Conservation (phyloP, 805 yeast species). For the Candida manassasensis region DNA sequence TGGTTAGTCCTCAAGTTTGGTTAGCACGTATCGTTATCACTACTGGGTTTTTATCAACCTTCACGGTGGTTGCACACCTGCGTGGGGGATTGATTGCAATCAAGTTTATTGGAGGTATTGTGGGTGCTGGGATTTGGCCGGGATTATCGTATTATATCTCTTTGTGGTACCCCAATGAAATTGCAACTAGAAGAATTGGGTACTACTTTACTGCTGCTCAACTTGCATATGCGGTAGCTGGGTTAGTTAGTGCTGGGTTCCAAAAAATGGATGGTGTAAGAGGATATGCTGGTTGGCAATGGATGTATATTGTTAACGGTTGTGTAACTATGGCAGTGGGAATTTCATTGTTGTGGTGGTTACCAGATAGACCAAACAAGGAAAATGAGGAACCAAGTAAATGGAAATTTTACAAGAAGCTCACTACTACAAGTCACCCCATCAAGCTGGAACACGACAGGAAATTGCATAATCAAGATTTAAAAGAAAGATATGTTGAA, state of each 20-base stretch:
- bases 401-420: slow-evolving; percentile 13
- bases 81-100: slow-evolving; percentile 62
- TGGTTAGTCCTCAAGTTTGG: slow-evolving; percentile 80
- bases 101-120: slow-evolving; percentile 66
- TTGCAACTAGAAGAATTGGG: slow-evolving; percentile 74
- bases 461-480: slow-evolving; percentile 53
- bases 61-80: slow-evolving; percentile 58
- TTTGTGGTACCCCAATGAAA: slow-evolving; percentile 76
- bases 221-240: slow-evolving; percentile 77
- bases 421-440: slow-evolving; percentile 22
- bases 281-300: slow-evolving; percentile 78
- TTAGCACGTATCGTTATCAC: slow-evolving; percentile 67
- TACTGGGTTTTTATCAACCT: slow-evolving; percentile 71
- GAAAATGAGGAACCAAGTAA: slow-evolving; percentile 7
- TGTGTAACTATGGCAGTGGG: slow-evolving; percentile 61
- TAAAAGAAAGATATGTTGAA: slow-evolving; percentile 45
- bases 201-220: slow-evolving; percentile 90
- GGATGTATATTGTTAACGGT: slow-evolving; percentile 79
- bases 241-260: slow-evolving; percentile 80
- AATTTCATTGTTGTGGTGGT: slow-evolving; percentile 69
- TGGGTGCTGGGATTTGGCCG: slow-evolving; percentile 88
- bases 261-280: slow-evolving; percentile 68
- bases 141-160: slow-evolving; percentile 82
- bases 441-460: slow-evolving; percentile 50
- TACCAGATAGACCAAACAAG: slow-evolving; percentile 66